Conservation (phyloP, 148 eudicot genomes). For the Amaranthus hypochondriacus region DNA sequence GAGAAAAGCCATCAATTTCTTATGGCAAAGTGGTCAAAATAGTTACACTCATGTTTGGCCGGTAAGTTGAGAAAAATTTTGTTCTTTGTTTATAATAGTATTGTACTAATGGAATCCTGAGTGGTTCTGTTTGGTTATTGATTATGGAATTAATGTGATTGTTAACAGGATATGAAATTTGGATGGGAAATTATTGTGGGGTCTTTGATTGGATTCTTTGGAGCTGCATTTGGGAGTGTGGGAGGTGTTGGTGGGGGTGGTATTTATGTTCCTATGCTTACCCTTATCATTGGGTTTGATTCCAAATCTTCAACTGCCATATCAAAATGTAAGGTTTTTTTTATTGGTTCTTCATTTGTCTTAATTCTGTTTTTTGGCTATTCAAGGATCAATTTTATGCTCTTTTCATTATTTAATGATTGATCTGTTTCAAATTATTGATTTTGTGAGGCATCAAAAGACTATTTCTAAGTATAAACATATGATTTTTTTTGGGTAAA, state of each 20-base stretch:
- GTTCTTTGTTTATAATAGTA: neutral
- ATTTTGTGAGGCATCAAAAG: too few species aligned
- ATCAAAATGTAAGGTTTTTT: slow-evolving; percentile 34
- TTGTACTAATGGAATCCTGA: too few species aligned
- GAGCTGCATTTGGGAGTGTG: slow-evolving; percentile 45
- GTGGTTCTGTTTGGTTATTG: too few species aligned
- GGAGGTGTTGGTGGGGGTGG: slow-evolving; percentile 53
- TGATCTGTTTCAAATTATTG: too few species aligned
- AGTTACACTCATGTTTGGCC: slow-evolving; percentile 50
- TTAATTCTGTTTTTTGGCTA: neutral
- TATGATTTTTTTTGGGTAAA: too few species aligned
- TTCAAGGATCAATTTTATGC: neutral
- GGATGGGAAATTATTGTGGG: slow-evolving; percentile 35
- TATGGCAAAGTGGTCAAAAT: slow-evolving; percentile 30
- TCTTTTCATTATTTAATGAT: too few species aligned
- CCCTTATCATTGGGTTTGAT: slow-evolving; percentile 44
- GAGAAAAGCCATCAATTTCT: slow-evolving; percentile 23
- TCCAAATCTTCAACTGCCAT: slow-evolving; percentile 45
- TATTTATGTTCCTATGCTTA: slow-evolving; percentile 49
- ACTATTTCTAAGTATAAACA: too few species aligned
- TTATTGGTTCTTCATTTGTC: neutral
- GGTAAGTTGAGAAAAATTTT: slow-evolving; percentile 25
- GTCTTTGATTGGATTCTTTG: slow-evolving; percentile 36
- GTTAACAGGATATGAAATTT: slow-evolving; percentile 37
- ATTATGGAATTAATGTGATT: neutral